A percentile compares a stretch with the other conserved stretches of the same genome.
These are phyloP conservation scores for Candida krabiensis DNA, from an alignment of 805 yeast genomes.

Conservation along the genomic window DNA sequence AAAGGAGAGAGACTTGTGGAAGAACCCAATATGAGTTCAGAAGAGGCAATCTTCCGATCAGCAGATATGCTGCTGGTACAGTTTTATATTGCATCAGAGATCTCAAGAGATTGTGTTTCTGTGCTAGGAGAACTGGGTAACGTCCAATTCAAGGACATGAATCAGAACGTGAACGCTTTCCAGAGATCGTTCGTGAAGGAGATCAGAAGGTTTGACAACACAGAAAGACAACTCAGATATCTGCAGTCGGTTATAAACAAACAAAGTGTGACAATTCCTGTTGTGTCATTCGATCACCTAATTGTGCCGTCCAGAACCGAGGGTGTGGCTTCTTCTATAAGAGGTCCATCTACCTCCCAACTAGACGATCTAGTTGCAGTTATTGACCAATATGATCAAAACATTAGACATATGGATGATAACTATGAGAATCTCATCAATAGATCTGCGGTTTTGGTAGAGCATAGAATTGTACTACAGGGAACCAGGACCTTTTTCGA, in stretches of 20 bases:
- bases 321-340: constrained; percentile 8
- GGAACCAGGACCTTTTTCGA: constrained; percentile 38
- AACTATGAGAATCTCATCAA: constrained; percentile 61
- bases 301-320: constrained; percentile 18
- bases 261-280: constrained; percentile 39
- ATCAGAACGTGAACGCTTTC: constrained; percentile 75
- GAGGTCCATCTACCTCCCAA: constrained; percentile 47
- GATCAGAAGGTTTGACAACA: constrained; percentile 76
- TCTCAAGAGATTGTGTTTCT: constrained; percentile 81
- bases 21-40: constrained; percentile 15
- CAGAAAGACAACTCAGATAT: constrained; percentile 78
- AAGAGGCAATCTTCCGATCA: constrained; percentile 44
- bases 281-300: constrained; percentile 27
- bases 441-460: constrained; percentile 61
- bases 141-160: constrained; percentile 87
- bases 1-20: no score
- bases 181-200: constrained; percentile 92
- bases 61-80: constrained; percentile 97
- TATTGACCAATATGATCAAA: constrained; percentile 64
- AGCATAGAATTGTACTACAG: constrained; percentile 60
- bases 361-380: constrained; percentile 69
- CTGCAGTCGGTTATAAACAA: constrained; percentile 50
- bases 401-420: constrained; percentile 68
- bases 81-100: constrained; percentile 87
- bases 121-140: constrained; percentile 83